Evolutionary conservation across 768 basidiomycete genomes (phyloP).

Genomic region (Lactarius pseudohatsudake): DNA sequence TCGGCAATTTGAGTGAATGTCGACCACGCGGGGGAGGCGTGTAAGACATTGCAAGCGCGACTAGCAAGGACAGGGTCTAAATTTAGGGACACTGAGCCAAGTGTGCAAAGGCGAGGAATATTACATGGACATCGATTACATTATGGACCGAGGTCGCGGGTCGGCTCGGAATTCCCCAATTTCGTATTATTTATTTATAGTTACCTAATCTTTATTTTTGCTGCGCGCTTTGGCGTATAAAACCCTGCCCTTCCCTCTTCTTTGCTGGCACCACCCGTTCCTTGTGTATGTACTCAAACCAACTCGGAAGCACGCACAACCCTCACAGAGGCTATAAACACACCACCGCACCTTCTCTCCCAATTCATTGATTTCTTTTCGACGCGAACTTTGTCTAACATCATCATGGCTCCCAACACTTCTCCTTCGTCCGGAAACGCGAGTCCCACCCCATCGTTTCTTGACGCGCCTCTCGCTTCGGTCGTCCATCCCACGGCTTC

Average conservation of each 20-base stretch:
- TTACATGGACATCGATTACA: too few relatives aligned
- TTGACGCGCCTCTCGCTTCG: constrained; percentile 64
- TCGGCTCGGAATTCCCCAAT: not conserved
- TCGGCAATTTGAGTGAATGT: not conserved
- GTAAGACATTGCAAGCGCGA: not conserved
- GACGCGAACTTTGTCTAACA: constrained; percentile 32
- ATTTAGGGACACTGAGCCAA: not conserved
- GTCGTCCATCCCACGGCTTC: constrained; percentile 84
- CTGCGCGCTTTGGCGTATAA: constrained; percentile 10
- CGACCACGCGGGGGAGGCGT: constrained; percentile 1
- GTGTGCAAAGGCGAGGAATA: not conserved
- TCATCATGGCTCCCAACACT: constrained; percentile 50
- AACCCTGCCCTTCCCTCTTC: not conserved
- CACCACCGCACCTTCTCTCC: constrained; percentile 66
- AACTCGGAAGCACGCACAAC: constrained; percentile 87
- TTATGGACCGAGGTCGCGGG: not conserved
- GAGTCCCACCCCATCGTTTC: constrained; percentile 64
- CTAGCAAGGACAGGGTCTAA: not conserved
- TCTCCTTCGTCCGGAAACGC: constrained; percentile 53
- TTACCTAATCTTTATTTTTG: not conserved
- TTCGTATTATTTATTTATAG: constrained; percentile 4
- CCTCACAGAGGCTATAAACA: constrained; percentile 85
- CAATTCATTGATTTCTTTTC: constrained; percentile 34
- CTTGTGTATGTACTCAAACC: constrained; percentile 92
- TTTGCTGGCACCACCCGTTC: not conserved